These are phyloP conservation scores for Yamadazyma spencermartinsiae DNA, from an alignment of 1,139 yeast species.

Conservation along the genomic window DNA sequence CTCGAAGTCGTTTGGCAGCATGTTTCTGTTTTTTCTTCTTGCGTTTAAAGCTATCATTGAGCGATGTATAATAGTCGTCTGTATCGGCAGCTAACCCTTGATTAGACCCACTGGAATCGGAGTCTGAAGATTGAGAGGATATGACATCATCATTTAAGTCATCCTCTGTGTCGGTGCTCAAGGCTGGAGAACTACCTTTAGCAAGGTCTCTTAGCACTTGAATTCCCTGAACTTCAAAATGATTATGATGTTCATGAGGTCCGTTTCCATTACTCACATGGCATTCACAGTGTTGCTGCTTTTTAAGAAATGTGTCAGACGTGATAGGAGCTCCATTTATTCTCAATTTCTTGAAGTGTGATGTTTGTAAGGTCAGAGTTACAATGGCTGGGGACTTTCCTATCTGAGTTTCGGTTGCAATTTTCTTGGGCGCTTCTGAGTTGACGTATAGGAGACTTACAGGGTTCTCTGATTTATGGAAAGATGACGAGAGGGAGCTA, in stretches of 20 bases:
- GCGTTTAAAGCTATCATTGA: constrained; percentile 13
- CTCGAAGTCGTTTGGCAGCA: constrained; percentile 5
- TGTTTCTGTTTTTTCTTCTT: constrained; percentile 15
- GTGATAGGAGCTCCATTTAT: constrained; percentile 44
- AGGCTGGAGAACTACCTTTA: not conserved
- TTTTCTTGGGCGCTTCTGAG: constrained; percentile 3
- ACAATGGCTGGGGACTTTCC: constrained; percentile 42
- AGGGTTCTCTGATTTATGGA: constrained; percentile 22
- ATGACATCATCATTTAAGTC: constrained; percentile 15
- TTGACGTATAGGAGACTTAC: constrained; percentile 20
- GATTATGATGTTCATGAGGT: not conserved
- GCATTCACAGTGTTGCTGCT: constrained; percentile 11
- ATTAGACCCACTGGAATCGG: constrained; percentile 23
- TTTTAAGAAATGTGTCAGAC: constrained; percentile 23
- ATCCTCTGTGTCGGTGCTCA: constrained; percentile 14
- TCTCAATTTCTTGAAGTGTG: constrained; percentile 46
- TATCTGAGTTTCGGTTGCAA: not conserved
- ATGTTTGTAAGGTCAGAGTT: constrained; percentile 34
- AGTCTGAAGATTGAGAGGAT: constrained; percentile 28
- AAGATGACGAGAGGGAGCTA: constrained; percentile 14
- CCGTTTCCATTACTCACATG: not conserved
- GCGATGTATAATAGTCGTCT: constrained; percentile 14
- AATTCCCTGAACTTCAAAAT: not conserved
- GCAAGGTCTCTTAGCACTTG: not conserved
- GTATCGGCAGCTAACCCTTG: constrained; percentile 17